Evolutionary conservation across 768 basidiomycete species (phyloP), one percentile per base, ranked within the genome.

Genomic region (Holtermannia corniformis): DNA sequence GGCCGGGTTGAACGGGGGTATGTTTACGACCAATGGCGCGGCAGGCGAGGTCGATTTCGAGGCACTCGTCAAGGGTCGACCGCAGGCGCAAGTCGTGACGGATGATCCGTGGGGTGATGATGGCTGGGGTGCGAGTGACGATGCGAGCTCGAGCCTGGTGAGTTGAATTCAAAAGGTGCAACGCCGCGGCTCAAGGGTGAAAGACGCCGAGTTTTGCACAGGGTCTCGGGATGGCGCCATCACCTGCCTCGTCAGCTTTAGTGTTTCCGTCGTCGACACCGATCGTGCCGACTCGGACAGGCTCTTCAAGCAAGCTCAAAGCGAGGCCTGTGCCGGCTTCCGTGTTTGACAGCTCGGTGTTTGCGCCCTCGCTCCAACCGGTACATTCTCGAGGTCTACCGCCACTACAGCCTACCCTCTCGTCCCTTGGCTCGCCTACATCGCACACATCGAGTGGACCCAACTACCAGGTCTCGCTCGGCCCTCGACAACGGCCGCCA

Each of bases 11-110:
- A 49, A 50, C 12, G 57, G 50, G 75, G 78, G 1, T 73, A 77
- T 2, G 71, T 78, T 3, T 56, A 69, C 16, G 76, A 78, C 61
- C 61, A 63, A 57, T 44, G 80, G 79, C 1, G 68, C 68, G 60
- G 68, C 21, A 59, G 68, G 58, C n/a, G 78, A 78, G 19, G 76
- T 89, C 16, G 84, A 95, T 65, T 99, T 99, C 62, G 90, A 72
- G 52, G 56, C 70, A 20, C 56, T 72, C 2, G 70, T 72, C 20
- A 62, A 62, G 40, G 67, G 67, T n/a, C 49, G 44, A 12, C 41
- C 45, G 28, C 13, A 43, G 7, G 50, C 21, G 12, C 28, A 12
- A 24, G 41, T 41, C 4, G 20, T 53, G 21, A n/a, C n/a, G n/a
- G 54, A 53, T 32, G 68, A 68, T 55, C 58, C 63, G 2, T 70